Conservation (phyloP, 164 flowering plant genomes). For the Paratinospora sagittata region DNA sequence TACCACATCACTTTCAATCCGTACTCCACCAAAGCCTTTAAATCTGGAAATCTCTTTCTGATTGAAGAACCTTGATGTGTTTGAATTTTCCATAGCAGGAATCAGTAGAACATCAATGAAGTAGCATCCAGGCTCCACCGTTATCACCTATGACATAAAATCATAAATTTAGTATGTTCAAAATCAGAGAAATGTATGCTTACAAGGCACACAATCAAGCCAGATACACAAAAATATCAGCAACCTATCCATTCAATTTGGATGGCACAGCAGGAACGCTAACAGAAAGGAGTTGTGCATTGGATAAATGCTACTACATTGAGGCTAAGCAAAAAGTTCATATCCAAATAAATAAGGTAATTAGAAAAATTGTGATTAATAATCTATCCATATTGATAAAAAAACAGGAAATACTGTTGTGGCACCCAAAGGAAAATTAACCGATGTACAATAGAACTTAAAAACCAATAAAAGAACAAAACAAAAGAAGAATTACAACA, state of each 20-base stretch:
- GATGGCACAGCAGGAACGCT: not conserved
- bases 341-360: not conserved
- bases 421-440: too few relatives aligned
- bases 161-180: constrained; percentile 1
- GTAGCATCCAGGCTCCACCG: constrained; percentile 98
- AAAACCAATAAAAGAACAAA: too few relatives aligned
- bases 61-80: constrained; percentile 60
- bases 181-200: not conserved
- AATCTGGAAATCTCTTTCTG: constrained; percentile 45
- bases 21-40: constrained; percentile 76
- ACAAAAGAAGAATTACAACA: too few relatives aligned
- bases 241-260: not conserved
- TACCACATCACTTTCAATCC: constrained; percentile 98
- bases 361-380: too few relatives aligned
- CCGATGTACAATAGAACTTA: too few relatives aligned
- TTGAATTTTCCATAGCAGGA: constrained; percentile 61
- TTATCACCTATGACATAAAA: constrained; percentile 56
- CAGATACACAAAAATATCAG: not conserved
- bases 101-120: constrained; percentile 71
- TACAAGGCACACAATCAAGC: not conserved
- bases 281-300: not conserved
- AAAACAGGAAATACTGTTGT: too few relatives aligned
- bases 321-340: not conserved
- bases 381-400: too few relatives aligned
- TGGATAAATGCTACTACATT: not conserved